Evolutionary conservation across 2,329 filamentous ascomycete species (phyloP), one percentile per base, ranked within the genome.

Genomic region (Lecanicillium sp.): DNA sequence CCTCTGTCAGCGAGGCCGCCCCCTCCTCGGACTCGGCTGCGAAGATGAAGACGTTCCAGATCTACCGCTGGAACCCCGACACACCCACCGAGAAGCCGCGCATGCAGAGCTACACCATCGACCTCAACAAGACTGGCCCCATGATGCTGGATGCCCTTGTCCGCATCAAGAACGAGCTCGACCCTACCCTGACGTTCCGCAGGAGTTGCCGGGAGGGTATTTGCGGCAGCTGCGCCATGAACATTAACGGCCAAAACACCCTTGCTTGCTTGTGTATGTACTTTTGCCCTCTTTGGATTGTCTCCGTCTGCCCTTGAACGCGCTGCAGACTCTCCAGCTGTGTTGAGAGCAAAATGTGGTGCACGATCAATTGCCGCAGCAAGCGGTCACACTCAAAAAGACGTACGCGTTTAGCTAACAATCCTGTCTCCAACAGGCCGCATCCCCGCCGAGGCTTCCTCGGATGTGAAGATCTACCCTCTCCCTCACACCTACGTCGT

Each of bases 51-150:
- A 88, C 84, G 37, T 98, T 98, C 79, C 84, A 95, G 66, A 84
- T 98, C 72, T 98, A 98, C 80, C 81, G 92, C 63, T 98, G 92
- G 92, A 94, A 94, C 63, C 92, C 92, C 45, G 92, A 97, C 60
- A 76, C 81, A 60, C 92, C 92, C 43, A 79, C 81, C 57, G 81
- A 86, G 66, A 98, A 98, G 81, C 92, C 92, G 46, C 77, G 73
- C 63, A 95, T 98, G 86, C 88, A 98, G 74, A 79, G 77, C 51
- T 98, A 97, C 71, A 86, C 85, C 27, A 73, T 98, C 57, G 92
- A 98, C 61, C 70, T 98, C 54, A 97, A 97, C 75, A 96, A 97
- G 83, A 98, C 92, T 30, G 92, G 92, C 22, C 92, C 92, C 51
- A 98, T 98, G 92, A 82, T 98, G 68, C 69, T 98, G 56, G 92